Percentiles rank a stretch among this genome's conserved stretches.
phyloP scores from a whole-genome alignment of 78 protist species.

The Tieghemostelium lacteum region DNA sequence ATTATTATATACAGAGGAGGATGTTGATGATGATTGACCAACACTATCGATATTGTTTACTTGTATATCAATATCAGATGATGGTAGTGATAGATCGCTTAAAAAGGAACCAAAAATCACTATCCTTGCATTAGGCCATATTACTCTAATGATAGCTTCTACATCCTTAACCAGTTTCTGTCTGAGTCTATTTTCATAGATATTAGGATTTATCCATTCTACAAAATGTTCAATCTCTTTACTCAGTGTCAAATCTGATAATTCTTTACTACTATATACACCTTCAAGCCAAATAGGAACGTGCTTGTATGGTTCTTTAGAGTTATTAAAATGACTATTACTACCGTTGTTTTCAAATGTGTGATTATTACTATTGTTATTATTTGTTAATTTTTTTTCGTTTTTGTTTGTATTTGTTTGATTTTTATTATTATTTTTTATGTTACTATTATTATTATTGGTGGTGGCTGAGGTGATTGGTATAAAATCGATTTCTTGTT shows the following conservation, averaged over 20 bases:
- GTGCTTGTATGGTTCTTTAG: not conserved
- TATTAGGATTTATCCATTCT: slow-evolving; percentile 51
- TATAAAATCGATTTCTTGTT: not conserved
- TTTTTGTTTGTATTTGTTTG: not conserved
- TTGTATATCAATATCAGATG: slow-evolving; percentile 67
- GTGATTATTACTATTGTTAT: slow-evolving; percentile 2
- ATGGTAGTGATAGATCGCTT: slow-evolving; percentile 44
- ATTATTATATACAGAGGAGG: not conserved
- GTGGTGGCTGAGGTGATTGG: not conserved
- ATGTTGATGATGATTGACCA: no score
- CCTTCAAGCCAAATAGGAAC: slow-evolving; percentile 55
- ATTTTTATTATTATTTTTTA: not conserved
- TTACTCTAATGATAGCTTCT: slow-evolving; percentile 12
- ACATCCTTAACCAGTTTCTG: slow-evolving; percentile 36
- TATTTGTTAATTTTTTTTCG: not conserved
- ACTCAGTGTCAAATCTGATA: not conserved
- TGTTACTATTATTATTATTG: slow-evolving; percentile 1
- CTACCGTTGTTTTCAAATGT: not conserved
- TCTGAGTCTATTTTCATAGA: slow-evolving; percentile 36
- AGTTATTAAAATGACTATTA: not conserved
- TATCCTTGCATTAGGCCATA: slow-evolving; percentile 69
- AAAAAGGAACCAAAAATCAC: slow-evolving; percentile 72
- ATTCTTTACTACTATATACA: not conserved
- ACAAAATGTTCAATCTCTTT: slow-evolving; percentile 49
- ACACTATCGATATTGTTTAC: slow-evolving; percentile 27